These are phyloP conservation scores for Xylariaceae sp. DNA, from an alignment of 2,329 filamentous ascomycete species.

Conservation along the genomic window DNA sequence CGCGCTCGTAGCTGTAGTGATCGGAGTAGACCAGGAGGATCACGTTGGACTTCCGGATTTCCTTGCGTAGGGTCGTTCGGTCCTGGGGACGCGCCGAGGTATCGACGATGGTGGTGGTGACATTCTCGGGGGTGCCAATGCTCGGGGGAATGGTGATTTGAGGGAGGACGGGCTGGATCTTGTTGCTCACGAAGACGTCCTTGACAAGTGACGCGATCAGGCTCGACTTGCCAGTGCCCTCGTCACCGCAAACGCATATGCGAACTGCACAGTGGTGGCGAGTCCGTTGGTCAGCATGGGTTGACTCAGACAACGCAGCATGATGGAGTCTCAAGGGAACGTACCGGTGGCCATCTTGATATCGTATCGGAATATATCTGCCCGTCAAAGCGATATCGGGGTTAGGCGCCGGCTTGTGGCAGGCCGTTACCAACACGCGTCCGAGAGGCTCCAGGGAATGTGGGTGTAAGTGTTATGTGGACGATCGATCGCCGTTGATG, in stretches of 20 bases:
- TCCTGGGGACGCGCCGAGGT: slow-evolving; percentile 94
- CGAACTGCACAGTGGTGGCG: slow-evolving; percentile 51
- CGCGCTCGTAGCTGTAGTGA: slow-evolving; percentile 97
- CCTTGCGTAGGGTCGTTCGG: slow-evolving; percentile 80
- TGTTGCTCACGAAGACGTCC: slow-evolving; percentile 90
- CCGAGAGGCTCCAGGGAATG: background rate
- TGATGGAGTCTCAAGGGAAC: background rate
- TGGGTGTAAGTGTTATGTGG: background rate
- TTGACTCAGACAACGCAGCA: background rate
- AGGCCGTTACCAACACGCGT: slow-evolving; percentile 21
- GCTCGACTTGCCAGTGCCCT: slow-evolving; percentile 90
- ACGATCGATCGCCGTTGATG: background rate
- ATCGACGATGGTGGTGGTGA: slow-evolving; percentile 95
- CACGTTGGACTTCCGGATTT: slow-evolving; percentile 94
- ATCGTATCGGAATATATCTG: background rate
- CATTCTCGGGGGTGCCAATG: slow-evolving; percentile 90
- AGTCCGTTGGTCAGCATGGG: slow-evolving; percentile 3
- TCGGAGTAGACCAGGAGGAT: slow-evolving; percentile 96
- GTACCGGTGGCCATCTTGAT: slow-evolving; percentile 29
- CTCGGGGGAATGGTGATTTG: slow-evolving; percentile 92
- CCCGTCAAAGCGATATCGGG: slow-evolving; percentile 9
- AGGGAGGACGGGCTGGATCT: slow-evolving; percentile 90
- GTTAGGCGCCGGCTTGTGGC: slow-evolving; percentile 7
- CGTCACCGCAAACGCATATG: slow-evolving; percentile 94
- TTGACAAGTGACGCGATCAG: slow-evolving; percentile 94